Conservation (phyloP, 2,329 filamentous ascomycete species). For the Byssoonygena ceratinophila region DNA sequence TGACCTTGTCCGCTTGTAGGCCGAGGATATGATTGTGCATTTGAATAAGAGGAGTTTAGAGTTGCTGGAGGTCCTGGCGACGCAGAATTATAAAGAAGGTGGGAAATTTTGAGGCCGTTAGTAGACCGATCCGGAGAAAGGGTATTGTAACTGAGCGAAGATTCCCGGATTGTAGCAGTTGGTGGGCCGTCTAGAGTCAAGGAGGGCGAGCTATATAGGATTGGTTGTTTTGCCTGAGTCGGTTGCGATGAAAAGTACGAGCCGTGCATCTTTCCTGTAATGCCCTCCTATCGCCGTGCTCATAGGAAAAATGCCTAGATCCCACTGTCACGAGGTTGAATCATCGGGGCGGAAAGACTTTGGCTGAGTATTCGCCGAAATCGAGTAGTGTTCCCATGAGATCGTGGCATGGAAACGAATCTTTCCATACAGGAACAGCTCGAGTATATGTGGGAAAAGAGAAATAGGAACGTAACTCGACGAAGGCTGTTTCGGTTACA, state of each 20-base stretch:
- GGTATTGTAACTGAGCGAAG: slow-evolving; percentile 22
- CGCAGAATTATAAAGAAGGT: slow-evolving; percentile 31
- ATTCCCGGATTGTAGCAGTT: not conserved
- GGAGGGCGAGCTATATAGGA: slow-evolving; percentile 5
- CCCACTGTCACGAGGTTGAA: not conserved
- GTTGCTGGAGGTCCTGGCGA: slow-evolving; percentile 19
- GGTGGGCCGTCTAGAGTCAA: not conserved
- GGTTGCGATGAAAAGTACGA: slow-evolving; percentile 7
- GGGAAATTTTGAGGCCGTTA: slow-evolving; percentile 34
- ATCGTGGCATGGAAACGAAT: not conserved
- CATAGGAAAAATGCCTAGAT: not conserved
- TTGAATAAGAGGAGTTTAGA: slow-evolving; percentile 21
- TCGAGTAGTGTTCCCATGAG: not conserved
- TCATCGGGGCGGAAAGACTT: not conserved
- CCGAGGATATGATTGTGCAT: slow-evolving; percentile 33
- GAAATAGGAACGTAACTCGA: slow-evolving; percentile 1
- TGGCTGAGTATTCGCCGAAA: not conserved
- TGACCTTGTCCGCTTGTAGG: slow-evolving; percentile 34
- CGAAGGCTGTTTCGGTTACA: slow-evolving; percentile 5
- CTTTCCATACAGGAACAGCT: not conserved
- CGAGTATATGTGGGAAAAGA: not conserved
- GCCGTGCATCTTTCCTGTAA: slow-evolving; percentile 3
- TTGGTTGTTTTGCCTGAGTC: not conserved
- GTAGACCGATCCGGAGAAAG: slow-evolving; percentile 31
- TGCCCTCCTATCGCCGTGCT: not conserved